phyloP scores from a whole-genome alignment of 208 protist genomes.

The Wallacemonas collosoma region DNA sequence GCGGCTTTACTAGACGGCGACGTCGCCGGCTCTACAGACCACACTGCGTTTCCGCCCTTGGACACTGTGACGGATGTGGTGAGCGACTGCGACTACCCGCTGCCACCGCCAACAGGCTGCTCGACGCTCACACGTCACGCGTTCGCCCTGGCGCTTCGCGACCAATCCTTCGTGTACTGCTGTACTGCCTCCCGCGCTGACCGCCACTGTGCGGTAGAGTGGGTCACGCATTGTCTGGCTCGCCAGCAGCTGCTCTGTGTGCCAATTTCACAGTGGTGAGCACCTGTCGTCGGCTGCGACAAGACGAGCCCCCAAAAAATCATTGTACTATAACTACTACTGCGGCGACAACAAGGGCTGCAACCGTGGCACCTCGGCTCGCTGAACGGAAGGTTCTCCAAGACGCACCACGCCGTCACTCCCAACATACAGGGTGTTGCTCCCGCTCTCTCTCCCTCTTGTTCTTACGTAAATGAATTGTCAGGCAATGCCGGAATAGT shows the following conservation, averaged over 20 bases:
- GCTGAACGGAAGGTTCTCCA: too few species aligned
- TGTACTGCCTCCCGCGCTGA: neutral
- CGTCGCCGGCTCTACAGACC: neutral
- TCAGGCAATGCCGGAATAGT: too few species aligned
- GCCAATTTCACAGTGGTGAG: neutral
- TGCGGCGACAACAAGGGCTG: too few species aligned
- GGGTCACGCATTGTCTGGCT: neutral
- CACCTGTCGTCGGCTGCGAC: too few species aligned
- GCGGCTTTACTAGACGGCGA: neutral
- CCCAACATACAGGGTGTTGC: too few species aligned
- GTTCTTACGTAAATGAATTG: too few species aligned
- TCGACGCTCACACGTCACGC: neutral
- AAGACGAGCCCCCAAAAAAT: too few species aligned
- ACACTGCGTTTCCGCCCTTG: neutral
- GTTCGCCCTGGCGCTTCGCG: neutral
- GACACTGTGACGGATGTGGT: neutral
- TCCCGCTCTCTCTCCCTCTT: too few species aligned
- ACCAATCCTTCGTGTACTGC: slow-evolving; percentile 11
- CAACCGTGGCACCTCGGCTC: too few species aligned
- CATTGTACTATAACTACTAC: too few species aligned
- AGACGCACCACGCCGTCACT: too few species aligned
- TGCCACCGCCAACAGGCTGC: neutral
- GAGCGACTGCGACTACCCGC: neutral
- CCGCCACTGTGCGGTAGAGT: neutral
- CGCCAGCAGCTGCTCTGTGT: neutral